Conservation (phyloP, 768 basidiomycete species). For the Lanmaoa pseudosensibilis region DNA sequence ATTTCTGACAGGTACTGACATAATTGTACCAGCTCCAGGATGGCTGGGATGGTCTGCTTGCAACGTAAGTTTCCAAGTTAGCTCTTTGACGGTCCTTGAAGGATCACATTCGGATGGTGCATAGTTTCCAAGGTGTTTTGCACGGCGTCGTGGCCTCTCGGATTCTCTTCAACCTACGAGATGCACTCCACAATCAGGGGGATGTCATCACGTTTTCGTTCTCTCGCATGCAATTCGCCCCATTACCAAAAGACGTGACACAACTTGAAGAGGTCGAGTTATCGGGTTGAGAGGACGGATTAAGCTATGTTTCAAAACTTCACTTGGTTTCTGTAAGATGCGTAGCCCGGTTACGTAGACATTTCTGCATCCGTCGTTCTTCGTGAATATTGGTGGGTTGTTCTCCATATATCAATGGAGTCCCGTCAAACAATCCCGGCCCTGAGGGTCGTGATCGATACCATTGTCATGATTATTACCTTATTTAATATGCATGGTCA, state of each 20-base stretch:
- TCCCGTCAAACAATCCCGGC: not conserved
- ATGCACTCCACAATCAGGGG: not conserved
- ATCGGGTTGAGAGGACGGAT: not conserved
- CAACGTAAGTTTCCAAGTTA: not conserved
- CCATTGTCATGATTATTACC: not conserved
- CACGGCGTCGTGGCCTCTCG: conserved; percentile 11
- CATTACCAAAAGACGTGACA: not conserved
- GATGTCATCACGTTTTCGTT: not conserved
- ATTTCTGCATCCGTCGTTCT: not conserved
- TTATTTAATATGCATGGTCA: no score
- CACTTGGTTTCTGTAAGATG: no score
- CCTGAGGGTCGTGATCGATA: not conserved
- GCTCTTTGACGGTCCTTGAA: not conserved
- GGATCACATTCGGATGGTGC: not conserved
- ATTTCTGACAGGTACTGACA: not conserved
- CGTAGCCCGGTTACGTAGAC: not conserved
- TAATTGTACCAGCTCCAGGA: not conserved
- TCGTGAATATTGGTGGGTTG: not conserved
- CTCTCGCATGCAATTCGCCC: conserved; percentile 2
- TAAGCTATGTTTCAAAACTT: not conserved
- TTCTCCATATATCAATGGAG: not conserved
- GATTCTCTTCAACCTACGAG: conserved; percentile 10
- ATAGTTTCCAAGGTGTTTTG: conserved; percentile 11
- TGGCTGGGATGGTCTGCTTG: not conserved
- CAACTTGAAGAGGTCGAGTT: not conserved